Conservation (phyloP, 352 stramenopile species). For the Phytopythium kandeliae region DNA sequence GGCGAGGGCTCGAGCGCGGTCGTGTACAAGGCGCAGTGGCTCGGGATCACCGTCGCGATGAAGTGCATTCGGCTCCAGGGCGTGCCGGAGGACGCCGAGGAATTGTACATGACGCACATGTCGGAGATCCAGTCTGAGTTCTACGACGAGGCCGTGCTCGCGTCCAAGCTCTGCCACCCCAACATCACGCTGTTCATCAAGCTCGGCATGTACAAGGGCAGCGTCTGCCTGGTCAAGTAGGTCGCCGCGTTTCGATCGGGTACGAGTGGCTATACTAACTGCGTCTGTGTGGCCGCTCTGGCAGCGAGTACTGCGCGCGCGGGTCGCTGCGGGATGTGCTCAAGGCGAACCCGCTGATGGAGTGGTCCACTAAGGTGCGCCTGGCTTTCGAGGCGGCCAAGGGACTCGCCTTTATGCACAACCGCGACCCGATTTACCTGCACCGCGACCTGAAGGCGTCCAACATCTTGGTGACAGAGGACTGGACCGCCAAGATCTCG, state of each 20-base stretch:
- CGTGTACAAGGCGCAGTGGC: constrained; percentile 64
- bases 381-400: constrained; percentile 65
- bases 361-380: constrained; percentile 64
- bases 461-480: constrained; percentile 68
- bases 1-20: constrained; percentile 57
- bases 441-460: constrained; percentile 71
- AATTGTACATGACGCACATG: constrained; percentile 67
- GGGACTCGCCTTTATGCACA: constrained; percentile 77
- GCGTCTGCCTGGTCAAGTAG: constrained; percentile 71
- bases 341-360: constrained; percentile 49
- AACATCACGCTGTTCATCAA: constrained; percentile 80
- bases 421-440: constrained; percentile 65
- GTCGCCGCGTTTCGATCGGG: constrained; percentile 8
- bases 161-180: constrained; percentile 52
- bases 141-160: constrained; percentile 58
- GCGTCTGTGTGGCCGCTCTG: constrained; percentile 5
- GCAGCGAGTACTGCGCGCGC: constrained; percentile 59
- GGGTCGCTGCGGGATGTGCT: constrained; percentile 59
- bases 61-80: constrained; percentile 60
- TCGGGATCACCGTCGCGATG: constrained; percentile 71
- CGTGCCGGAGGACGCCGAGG: constrained; percentile 30
- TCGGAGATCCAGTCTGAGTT: constrained; percentile 57
- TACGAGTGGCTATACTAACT: neutral
- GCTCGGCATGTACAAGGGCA: constrained; percentile 54
- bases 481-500: constrained; percentile 71